Evolutionary conservation across 768 basidiomycete genomes (phyloP), one percentile per base, ranked within the genome.

Genomic region (Boletus patriciae): DNA sequence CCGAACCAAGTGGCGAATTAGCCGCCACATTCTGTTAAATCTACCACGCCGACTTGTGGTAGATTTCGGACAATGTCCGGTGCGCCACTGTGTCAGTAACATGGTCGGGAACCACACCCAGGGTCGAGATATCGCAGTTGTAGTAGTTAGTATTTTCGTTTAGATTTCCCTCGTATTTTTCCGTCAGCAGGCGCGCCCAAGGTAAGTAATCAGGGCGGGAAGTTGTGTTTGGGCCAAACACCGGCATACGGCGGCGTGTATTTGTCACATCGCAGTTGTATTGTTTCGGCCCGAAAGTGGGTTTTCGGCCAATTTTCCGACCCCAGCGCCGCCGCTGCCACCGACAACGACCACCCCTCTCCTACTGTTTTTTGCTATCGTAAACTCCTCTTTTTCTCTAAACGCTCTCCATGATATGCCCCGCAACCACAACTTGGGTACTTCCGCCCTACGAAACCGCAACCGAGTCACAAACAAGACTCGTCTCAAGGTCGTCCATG

Each of bases 391-490:
- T 70, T 66, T 71, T 67, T 61, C 64, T 64, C 66, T 61, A 64
- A 65, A 67, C 70, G 70, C 66, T 71, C 78, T 86, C 85, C 86
- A 90, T 90, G 87, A 87, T 73, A 91, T 91, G 89, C 88, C 88
- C 82, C 88, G 88, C 69, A 86, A 85, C 75, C 85, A 84, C 67
- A 84, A 83, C 75, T 74, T 86, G 77, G 86, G 83, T 75, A 83
- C 87, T 65, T 86, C 89, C 58, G 83, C 88, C 63, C 87, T 89
- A 76, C 76, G 91, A 74, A 91, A 91, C 70, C 87, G 90, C 75
- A 92, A 91, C 77, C 86, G 90, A 72, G 87, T 94, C 77, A 94
- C 90, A 72, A 92, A 93, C 79, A 94, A 94, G 80, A 91, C 89
- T 66, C 85, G 90, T 59, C 88, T 94, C 70, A 89, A 84, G 78